Base-by-base conservation (phyloP, 768 basidiomycete species). In the Leccinum pellstonianum region DNA sequence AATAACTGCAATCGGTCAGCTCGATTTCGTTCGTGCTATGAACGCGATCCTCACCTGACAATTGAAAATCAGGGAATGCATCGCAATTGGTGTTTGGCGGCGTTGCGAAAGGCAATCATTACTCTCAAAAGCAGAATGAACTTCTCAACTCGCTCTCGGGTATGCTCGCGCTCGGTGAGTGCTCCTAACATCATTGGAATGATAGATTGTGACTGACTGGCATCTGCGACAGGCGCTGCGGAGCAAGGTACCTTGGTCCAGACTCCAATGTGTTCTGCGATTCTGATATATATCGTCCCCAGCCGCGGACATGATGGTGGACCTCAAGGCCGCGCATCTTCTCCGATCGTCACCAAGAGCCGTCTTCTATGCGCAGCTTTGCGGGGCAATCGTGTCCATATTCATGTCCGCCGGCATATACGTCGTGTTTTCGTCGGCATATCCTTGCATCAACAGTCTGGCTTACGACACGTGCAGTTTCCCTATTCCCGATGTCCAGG, bases 401-500 rank as follows among this genome's bases (percentile, higher is more conserved):
- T 59, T 48, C 57, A 43, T 58, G 25, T 58, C 55, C 5, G 21
- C 54, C 5, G 54, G 37, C 29, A 29, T 41, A 38, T 58, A 58
- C 21, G n/a, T 37, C 5, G 43, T 48, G 19, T 58, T 59, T 56
- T 46, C 57, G n/a, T 35, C 56, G 4, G 56, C 43, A 12, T 58
- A 58, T 48, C 56, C 56, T 15, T 47, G 56, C 21, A 37, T 35
- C 33, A 37, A 58, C 23, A 58, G n/a, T 17, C 33, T 37, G 14
- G 48, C 43, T 8, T 58, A 58, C 15, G 33, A 58, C 1, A 47
- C 33, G 15, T 58, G 56, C 33, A 58, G 56, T 37, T 58, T 59
- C 56, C 58, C 43, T 25, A 58, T 58, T 23, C 46, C 43, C 33
- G 57, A 58, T 19, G 56, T 35, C 14, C 43, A 59, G 27, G 57